Evolutionary conservation across 1,284 basidiomycete genomes (phyloP).

Genomic region (Moesziomyces sp.): DNA sequence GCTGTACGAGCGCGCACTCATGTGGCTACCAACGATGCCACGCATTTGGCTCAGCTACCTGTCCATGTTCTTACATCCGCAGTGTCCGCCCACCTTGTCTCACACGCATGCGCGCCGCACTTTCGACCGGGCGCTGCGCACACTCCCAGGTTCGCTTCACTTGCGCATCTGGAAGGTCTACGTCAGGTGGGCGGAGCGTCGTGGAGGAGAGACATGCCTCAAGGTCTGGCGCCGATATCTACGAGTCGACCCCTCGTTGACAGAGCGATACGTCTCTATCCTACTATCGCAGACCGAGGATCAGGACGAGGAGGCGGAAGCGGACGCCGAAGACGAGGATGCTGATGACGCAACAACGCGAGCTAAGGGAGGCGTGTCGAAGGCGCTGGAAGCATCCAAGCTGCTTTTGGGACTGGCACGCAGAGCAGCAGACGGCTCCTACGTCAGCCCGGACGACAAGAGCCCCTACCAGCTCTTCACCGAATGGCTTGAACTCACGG

Average conservation of each 20-base stretch:
- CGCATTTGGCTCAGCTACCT: constrained; percentile 93
- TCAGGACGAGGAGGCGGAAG: constrained; percentile 36
- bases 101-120: constrained; percentile 91
- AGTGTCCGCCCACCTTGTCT: constrained; percentile 84
- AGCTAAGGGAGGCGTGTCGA: constrained; percentile 7
- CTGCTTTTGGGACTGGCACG: constrained; percentile 84
- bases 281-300: constrained; percentile 53
- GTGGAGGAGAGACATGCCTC: constrained; percentile 85
- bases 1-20: constrained; percentile 88
- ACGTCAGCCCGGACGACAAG: constrained; percentile 89
- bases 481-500: constrained; percentile 92
- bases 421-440: constrained; percentile 83
- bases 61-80: constrained; percentile 87
- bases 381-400: constrained; percentile 94
- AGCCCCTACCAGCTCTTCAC: constrained; percentile 92
- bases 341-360: constrained; percentile 10
- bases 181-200: constrained; percentile 89
- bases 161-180: constrained; percentile 92
- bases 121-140: constrained; percentile 92
- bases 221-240: constrained; percentile 91
- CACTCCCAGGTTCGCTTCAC: constrained; percentile 93
- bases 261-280: constrained; percentile 62
- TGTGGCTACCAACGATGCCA: constrained; percentile 94
- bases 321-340: constrained; percentile 24
- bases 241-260: constrained; percentile 69